Evolutionary conservation across 1,284 basidiomycete species (phyloP).

Genomic region (Caloboletus firmus): DNA sequence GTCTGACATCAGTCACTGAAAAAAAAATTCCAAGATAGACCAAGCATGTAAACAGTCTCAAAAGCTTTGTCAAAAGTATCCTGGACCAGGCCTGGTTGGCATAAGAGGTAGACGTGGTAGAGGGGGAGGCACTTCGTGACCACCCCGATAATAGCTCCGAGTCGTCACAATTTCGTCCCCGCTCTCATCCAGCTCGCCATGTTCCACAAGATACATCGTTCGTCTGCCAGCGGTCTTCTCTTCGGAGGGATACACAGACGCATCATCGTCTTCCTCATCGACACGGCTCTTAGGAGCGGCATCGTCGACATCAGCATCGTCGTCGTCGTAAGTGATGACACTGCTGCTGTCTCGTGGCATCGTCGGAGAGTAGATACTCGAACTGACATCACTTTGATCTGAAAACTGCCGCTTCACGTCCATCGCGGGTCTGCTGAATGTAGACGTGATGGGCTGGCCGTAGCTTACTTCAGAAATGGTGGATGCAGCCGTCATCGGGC

Average conservation of each 20-base stretch:
- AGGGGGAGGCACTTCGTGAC: slow-evolving; percentile 17
- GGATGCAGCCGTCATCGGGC: slow-evolving; percentile 26
- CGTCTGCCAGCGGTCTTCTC: slow-evolving; percentile 37
- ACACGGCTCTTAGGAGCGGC: slow-evolving; percentile 8
- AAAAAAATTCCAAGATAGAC: slow-evolving; percentile 9
- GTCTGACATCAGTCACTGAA: not conserved
- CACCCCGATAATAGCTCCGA: slow-evolving; percentile 24
- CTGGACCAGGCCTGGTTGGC: slow-evolving; percentile 21
- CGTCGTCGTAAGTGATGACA: slow-evolving; percentile 21
- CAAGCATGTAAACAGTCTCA: not conserved
- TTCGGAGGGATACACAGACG: slow-evolving; percentile 33
- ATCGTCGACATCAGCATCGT: slow-evolving; percentile 26
- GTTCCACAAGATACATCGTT: slow-evolving; percentile 36
- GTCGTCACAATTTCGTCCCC: slow-evolving; percentile 22
- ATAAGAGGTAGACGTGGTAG: slow-evolving; percentile 20
- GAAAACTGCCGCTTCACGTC: slow-evolving; percentile 19
- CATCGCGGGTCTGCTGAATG: not conserved
- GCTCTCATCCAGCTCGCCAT: slow-evolving; percentile 26
- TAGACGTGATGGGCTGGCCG: slow-evolving; percentile 14
- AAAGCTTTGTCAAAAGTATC: slow-evolving; percentile 26
- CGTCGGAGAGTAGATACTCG: slow-evolving; percentile 19
- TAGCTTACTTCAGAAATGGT: slow-evolving; percentile 22
- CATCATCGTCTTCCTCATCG: slow-evolving; percentile 30
- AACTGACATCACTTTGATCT: slow-evolving; percentile 18
- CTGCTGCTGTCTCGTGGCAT: slow-evolving; percentile 19